Evolutionary conservation across 805 yeast species (phyloP), one percentile per base, ranked within the genome.

Genomic region (Yamadazyma laniorum): DNA sequence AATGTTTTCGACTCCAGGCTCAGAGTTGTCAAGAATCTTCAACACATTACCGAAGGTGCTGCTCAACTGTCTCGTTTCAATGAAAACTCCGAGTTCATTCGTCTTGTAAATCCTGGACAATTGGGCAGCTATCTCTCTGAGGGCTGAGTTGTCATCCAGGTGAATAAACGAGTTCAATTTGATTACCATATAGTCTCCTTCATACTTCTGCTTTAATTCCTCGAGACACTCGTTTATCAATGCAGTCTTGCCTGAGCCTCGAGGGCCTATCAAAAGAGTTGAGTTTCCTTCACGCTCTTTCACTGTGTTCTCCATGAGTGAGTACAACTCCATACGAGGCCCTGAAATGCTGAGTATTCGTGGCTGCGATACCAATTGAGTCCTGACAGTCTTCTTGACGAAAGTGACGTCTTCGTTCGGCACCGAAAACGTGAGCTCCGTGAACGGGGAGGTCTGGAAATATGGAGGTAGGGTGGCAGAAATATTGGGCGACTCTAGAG

Each of bases 91-190:
- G 11, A 34, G 9, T 25, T 23, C 14, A 5, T 31, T 21, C 4
- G 32, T 25, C 22, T 40, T 32, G 23, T 40, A 41, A 3, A 16
- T 30, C 44, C 56, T 54, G 53, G 87, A 95, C 28, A 91, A 61
- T 58, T 90, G 97, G 30, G 82, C 68, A 0, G 96, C 95, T 40
- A 93, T 84, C 47, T 87, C 90, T 35, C 90, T 73, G 11, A 93
- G 75, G 0, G 98, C 98, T 34, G 75, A 63, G 32, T 71, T 74
- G 53, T 91, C 98, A 48, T 83, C 88, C 4, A 72, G 55, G 53
- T 87, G 96, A 3, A 81, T 71, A 11, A 72, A 59, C 0, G 96
- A 96, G 42, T 82, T 79, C 19, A 91, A 63, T 16, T 72, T 58
- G 8, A 93, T 75, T 0, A 75, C 67, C 13, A 90, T 67, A 52